Percentiles rank a stretch among this genome's conserved stretches.
These are phyloP conservation scores for Sphagnum fallax DNA, from an alignment of 228 moss, liverwort and hornwort species.

Conservation along the genomic window DNA sequence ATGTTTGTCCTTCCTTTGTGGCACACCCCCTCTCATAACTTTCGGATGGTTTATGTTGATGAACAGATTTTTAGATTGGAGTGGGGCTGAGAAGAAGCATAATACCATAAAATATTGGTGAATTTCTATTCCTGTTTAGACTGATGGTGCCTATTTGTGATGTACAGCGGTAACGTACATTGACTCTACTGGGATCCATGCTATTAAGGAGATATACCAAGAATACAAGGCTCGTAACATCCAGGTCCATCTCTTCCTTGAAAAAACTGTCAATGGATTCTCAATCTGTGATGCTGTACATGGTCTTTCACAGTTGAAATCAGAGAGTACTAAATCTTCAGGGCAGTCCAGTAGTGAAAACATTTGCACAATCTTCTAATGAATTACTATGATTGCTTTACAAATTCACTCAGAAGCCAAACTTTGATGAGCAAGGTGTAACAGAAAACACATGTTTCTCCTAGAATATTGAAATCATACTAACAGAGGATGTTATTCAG, in stretches of 20 bases:
- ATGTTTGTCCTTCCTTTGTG: conserved; percentile 13
- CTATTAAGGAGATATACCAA: conserved; percentile 71
- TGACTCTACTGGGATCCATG: conserved; percentile 91
- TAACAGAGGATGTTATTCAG: conserved; percentile 13
- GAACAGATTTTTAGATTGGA: neutral
- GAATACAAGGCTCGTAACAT: conserved; percentile 67
- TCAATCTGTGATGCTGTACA: neutral
- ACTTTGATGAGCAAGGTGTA: neutral
- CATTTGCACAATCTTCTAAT: neutral
- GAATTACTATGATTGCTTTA: neutral
- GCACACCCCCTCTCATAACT: neutral
- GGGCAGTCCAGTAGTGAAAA: neutral
- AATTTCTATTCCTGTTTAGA: neutral
- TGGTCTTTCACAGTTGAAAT: neutral
- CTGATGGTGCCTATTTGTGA: too few relatives aligned
- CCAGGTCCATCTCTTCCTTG: conserved; percentile 39
- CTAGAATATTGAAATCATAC: neutral
- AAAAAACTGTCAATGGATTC: neutral
- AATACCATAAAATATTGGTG: neutral
- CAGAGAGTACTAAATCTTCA: neutral
- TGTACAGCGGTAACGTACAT: conserved; percentile 84
- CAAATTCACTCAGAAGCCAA: neutral
- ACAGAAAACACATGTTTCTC: neutral
- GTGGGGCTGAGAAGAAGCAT: neutral
- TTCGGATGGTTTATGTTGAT: neutral